These are phyloP conservation scores for Dendrobium catenatum DNA, from an alignment of 106 monocot genomes.

Conservation along the genomic window DNA sequence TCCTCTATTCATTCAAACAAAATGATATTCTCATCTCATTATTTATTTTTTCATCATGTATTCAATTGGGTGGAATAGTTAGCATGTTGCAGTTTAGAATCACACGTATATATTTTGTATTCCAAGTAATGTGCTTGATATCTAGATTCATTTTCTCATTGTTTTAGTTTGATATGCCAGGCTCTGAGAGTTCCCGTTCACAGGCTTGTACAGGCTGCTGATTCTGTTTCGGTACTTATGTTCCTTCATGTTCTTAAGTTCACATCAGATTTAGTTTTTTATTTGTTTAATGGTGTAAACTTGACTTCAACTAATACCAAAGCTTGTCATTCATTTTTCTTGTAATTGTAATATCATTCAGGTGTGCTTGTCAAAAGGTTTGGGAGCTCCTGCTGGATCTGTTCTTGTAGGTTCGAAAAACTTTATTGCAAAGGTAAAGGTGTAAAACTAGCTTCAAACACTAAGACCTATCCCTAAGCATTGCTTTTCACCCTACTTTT, in stretches of 20 bases:
- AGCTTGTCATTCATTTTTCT: background rate
- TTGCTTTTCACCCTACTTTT: slow-evolving; percentile 1
- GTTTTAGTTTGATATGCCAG: slow-evolving; percentile 22
- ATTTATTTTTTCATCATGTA: too few species aligned
- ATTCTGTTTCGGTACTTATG: slow-evolving; percentile 82
- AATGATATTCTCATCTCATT: too few species aligned
- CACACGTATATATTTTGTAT: background rate
- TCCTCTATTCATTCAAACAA: too few species aligned
- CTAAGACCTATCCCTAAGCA: background rate
- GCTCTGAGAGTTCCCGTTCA: slow-evolving; percentile 83
- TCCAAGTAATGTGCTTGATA: background rate
- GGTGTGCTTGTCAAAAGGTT: slow-evolving; percentile 94
- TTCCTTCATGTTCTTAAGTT: background rate
- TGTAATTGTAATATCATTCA: slow-evolving; percentile 15
- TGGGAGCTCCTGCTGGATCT: slow-evolving; percentile 96
- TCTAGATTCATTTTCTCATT: background rate
- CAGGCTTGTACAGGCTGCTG: slow-evolving; percentile 83
- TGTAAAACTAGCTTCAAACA: background rate
- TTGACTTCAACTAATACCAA: background rate
- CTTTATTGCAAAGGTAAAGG: slow-evolving; percentile 73
- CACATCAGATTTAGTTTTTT: background rate
- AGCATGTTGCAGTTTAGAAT: background rate
- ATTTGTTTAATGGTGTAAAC: background rate
- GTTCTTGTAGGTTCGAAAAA: slow-evolving; percentile 72
- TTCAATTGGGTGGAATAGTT: too few species aligned